Evolutionary conservation across 345 rosid genomes (phyloP).

Genomic region (Trapa incisa): DNA sequence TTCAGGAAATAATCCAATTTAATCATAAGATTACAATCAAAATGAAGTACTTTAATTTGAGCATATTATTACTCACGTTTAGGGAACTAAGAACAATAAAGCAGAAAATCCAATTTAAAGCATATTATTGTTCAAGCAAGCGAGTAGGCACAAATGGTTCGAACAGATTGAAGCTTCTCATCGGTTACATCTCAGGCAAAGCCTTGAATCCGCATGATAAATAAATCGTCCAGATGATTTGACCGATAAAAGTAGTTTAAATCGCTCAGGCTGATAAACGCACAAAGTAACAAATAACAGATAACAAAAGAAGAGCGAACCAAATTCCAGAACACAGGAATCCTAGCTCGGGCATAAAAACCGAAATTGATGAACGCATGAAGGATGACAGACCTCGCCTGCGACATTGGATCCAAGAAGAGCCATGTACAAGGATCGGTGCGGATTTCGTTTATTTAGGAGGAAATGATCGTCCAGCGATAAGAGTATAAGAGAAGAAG

Average conservation of each 20-base stretch:
- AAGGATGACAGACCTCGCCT: background rate
- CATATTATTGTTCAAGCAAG: background rate
- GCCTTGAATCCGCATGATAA: background rate
- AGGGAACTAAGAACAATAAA: too few species aligned
- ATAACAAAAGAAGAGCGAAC: background rate
- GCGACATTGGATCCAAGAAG: slow-evolving; percentile 5
- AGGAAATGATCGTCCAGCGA: background rate
- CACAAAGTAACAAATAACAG: background rate
- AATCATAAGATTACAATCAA: background rate
- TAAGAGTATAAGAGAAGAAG: background rate
- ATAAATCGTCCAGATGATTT: background rate
- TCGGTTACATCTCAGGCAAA: background rate
- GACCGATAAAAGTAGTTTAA: background rate
- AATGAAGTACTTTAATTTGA: background rate
- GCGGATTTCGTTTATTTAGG: background rate
- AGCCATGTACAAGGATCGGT: background rate
- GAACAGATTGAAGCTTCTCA: background rate
- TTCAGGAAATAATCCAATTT: background rate
- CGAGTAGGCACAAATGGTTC: background rate
- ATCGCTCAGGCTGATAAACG: background rate
- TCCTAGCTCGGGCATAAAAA: background rate
- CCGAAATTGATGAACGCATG: background rate
- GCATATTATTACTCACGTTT: too few species aligned
- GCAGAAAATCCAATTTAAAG: too few species aligned
- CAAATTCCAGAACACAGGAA: background rate